Base-by-base conservation (phyloP, 2,329 filamentous ascomycete species). In the Arthrobotrys iridis region DNA sequence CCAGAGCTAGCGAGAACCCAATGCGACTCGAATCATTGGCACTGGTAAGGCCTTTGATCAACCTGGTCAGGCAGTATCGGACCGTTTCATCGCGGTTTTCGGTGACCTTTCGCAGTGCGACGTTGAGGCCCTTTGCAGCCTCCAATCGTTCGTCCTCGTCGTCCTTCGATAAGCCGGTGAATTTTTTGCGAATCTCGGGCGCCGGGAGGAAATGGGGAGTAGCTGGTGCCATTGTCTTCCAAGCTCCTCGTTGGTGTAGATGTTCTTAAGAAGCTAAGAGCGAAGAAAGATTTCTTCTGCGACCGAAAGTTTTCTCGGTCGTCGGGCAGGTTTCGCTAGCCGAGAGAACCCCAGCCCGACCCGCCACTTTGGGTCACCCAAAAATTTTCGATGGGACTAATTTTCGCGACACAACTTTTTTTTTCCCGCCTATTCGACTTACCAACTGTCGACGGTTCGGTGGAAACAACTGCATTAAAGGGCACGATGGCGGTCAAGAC, bases 11-110 rank as follows among this genome's bases (percentile, higher is more conserved):
- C 63, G 93, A 96, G 81, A 96, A 97, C 2, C 95, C 95, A 58
- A 95, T 84, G 24, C 95, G 87, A 15, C 94, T 93, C 10, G 92
- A 92, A 83, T 97, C 97, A 68, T 93, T 89, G 64, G 93, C 90
- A 81, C 93, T 97, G 76, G 93, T 93, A 15, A 98, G 88, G 41
- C 95, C 95, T 64, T 92, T 89, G 81, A 97, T 92, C 37, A 99
- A 85, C 24, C 91, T 87, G 80, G 68, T 63, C 10, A 74, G 20
- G 24, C 62, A 63, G 45, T 74, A 74, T 48, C 67, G 67, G 20
- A 74, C 46, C 1, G 70, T 74, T 55, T 74, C 62, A 20, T 74
- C 62, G 46, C 70, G 70, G 35, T 67, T 63, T 40, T 74, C 62
- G n/a, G 62, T 62, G 35, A 45, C 45, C 41, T 58, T 67, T 67